These are phyloP conservation scores for Chytriomyces sp. DNA, from an alignment of 192 early-diverging fungal genomes.

Conservation along the genomic window DNA sequence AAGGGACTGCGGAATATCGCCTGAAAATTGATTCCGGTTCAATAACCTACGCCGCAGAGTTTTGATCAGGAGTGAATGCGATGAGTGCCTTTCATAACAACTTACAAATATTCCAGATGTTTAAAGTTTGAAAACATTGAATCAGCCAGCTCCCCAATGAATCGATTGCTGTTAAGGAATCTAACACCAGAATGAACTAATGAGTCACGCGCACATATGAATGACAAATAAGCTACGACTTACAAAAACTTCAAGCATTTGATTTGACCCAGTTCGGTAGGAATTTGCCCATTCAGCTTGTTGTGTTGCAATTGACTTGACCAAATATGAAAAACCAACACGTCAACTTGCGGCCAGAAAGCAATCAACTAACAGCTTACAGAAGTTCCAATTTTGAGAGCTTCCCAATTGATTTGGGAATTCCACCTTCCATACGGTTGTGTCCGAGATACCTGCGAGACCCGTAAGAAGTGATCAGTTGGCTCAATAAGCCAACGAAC, in stretches of 20 bases:
- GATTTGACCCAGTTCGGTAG: neutral
- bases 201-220: neutral
- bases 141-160: constrained; percentile 7
- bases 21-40: constrained; percentile 23
- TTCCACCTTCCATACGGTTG: constrained; percentile 12
- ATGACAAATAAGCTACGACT: neutral
- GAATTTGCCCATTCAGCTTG: constrained; percentile 3
- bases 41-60: constrained; percentile 4
- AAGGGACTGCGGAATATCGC: constrained; percentile 1
- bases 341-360: neutral
- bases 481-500: neutral
- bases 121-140: constrained; percentile 3
- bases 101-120: constrained; percentile 13
- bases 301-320: constrained; percentile 17
- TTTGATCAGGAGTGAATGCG: neutral
- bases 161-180: constrained; percentile 16
- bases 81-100: neutral
- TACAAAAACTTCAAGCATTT: constrained; percentile 17
- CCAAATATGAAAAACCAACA: neutral
- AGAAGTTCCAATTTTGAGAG: constrained; percentile 6
- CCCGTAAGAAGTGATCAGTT: neutral
- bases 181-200: neutral
- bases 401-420: neutral
- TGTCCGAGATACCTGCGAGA: constrained; percentile 3
- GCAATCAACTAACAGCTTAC: neutral